A percentile compares a stretch with the other conserved stretches of the same genome.
phyloP scores from a whole-genome alignment of 345 rosid species.

The Barbarea vulgaris region DNA sequence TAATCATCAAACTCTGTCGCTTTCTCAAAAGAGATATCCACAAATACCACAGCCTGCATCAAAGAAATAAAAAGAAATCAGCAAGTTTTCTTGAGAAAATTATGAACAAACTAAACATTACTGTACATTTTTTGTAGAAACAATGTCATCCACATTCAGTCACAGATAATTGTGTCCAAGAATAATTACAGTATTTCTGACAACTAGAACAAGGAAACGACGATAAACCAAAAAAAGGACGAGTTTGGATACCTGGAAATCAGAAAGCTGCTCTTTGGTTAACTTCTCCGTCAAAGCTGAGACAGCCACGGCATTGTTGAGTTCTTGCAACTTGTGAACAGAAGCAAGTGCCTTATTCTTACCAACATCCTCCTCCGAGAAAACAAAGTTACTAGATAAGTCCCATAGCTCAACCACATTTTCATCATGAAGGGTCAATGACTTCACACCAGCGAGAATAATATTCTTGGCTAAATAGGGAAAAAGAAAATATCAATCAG shows the following conservation, averaged over 20 bases:
- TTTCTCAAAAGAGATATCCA: slow-evolving; percentile 63
- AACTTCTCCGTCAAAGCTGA: slow-evolving; percentile 61
- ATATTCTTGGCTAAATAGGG: slow-evolving; percentile 72
- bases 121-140: background rate
- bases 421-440: slow-evolving; percentile 86
- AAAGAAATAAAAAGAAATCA: background rate
- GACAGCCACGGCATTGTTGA: slow-evolving; percentile 76
- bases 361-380: slow-evolving; percentile 75
- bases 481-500: background rate
- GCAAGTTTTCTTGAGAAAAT: background rate
- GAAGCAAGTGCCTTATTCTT: slow-evolving; percentile 85
- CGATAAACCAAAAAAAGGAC: background rate
- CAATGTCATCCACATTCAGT: background rate
- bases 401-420: slow-evolving; percentile 82
- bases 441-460: slow-evolving; percentile 92
- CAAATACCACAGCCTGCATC: slow-evolving; percentile 83
- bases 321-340: slow-evolving; percentile 85
- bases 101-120: slow-evolving; percentile 2
- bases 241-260: slow-evolving; percentile 63
- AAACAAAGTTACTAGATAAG: slow-evolving; percentile 74
- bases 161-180: background rate
- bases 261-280: slow-evolving; percentile 73
- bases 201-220: background rate
- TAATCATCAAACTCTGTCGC: slow-evolving; percentile 66
- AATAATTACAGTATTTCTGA: background rate